Conservation (phyloP, 2,329 filamentous ascomycete genomes). For the Colletotrichum costaricense region DNA sequence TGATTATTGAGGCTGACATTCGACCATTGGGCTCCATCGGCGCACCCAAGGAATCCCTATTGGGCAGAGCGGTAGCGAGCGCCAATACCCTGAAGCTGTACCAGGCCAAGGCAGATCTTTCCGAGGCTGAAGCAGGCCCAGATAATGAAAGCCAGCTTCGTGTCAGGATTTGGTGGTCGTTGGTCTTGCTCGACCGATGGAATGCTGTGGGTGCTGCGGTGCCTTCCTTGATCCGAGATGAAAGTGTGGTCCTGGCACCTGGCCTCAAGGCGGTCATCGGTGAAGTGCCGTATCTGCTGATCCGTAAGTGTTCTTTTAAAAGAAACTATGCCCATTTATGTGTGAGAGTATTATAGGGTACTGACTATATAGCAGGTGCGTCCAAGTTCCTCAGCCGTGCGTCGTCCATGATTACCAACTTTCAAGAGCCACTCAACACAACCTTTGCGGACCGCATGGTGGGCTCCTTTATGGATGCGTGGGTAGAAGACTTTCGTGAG, state of each 20-base stretch:
- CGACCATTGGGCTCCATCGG: conserved; percentile 56
- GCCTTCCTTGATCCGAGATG: conserved; percentile 71
- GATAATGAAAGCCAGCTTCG: conserved; percentile 73
- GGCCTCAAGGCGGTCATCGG: conserved; percentile 72
- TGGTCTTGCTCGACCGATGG: conserved; percentile 79
- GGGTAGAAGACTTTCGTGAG: conserved; percentile 74
- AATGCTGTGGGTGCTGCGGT: conserved; percentile 75
- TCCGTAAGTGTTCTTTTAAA: conserved; percentile 64
- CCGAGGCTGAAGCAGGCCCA: conserved; percentile 59
- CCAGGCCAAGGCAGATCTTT: conserved; percentile 47
- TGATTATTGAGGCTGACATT: conserved; percentile 74
- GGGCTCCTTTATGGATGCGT: conserved; percentile 63
- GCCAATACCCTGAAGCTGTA: conserved; percentile 75
- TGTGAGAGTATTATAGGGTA: background rate
- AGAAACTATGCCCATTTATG: background rate
- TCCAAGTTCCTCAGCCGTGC: conserved; percentile 64
- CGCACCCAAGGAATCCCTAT: conserved; percentile 63
- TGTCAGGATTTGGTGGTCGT: conserved; percentile 76
- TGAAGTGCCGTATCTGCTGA: conserved; percentile 71
- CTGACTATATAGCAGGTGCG: conserved; percentile 53
- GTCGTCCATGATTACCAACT: conserved; percentile 49
- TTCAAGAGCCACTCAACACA: conserved; percentile 25
- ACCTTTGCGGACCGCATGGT: conserved; percentile 46
- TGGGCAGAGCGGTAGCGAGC: conserved; percentile 74
- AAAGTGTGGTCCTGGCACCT: conserved; percentile 68